These are phyloP conservation scores for Aegilops longissima DNA, from an alignment of 176 grass and related monocot species.

Conservation along the genomic window DNA sequence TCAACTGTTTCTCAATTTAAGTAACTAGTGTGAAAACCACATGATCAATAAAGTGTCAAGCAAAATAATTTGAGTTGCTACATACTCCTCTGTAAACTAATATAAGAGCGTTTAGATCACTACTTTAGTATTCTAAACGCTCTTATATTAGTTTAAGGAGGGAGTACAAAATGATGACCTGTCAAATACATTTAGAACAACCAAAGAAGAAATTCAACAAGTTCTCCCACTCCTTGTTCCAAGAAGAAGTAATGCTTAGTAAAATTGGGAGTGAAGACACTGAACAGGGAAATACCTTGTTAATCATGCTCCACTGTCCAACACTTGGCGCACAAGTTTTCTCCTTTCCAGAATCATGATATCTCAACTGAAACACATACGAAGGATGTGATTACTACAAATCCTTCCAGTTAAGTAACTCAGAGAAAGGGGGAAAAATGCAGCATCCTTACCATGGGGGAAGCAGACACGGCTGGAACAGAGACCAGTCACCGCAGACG, in stretches of 20 bases:
- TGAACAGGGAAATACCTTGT: constrained; percentile 20
- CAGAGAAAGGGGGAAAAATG: background rate
- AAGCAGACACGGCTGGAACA: constrained; percentile 61
- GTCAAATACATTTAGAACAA: background rate
- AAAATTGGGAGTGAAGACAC: background rate
- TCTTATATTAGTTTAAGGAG: no score
- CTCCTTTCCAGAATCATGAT: constrained; percentile 67
- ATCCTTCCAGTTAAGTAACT: background rate
- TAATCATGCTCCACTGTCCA: constrained; percentile 88
- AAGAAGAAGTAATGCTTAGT: background rate
- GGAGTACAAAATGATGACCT: no score
- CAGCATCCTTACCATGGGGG: constrained; percentile 48
- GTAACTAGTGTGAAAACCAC: background rate
- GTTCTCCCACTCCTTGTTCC: background rate
- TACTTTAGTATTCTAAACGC: no score
- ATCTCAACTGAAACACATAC: constrained; percentile 60
- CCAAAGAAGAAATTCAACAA: background rate
- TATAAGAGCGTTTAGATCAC: no score
- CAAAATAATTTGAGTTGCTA: no score
- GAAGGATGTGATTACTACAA: constrained; percentile 1
- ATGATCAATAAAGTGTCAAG: no score
- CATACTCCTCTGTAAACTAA: no score
- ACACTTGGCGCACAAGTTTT: constrained; percentile 62
- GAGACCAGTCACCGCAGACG: constrained; percentile 45
- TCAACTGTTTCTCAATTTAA: background rate